Conservation (phyloP, 305 asterid genomes). For the Solanum aculeatissimum region DNA sequence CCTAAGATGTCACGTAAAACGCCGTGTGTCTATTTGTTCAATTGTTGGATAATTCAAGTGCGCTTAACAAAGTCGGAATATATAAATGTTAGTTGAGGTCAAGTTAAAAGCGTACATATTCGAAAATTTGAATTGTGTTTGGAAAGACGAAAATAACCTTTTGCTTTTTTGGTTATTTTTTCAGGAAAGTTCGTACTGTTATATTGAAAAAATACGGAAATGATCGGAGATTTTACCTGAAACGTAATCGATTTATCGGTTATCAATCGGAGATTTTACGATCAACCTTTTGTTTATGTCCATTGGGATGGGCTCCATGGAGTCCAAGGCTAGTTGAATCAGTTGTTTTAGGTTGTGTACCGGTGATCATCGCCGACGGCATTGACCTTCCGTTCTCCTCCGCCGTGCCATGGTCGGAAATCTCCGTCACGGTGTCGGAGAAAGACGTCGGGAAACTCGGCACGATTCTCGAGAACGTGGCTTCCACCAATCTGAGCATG, state of each 20-base stretch:
- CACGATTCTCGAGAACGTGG: constrained; percentile 53
- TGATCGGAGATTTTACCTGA: constrained; percentile 54
- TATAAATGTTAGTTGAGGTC: too few relatives aligned
- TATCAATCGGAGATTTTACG: constrained; percentile 74
- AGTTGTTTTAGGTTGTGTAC: constrained; percentile 82
- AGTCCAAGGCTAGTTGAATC: constrained; percentile 92
- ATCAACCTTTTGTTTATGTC: constrained; percentile 75
- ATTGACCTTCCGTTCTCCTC: constrained; percentile 62
- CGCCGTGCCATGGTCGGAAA: constrained; percentile 69
- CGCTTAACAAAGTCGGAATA: too few relatives aligned
- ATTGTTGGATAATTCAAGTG: too few relatives aligned
- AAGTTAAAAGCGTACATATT: too few relatives aligned
- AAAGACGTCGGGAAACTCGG: constrained; percentile 59
- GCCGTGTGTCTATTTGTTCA: too few relatives aligned
- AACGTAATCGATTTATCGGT: constrained; percentile 51
- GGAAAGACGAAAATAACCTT: not conserved
- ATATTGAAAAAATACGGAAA: constrained; percentile 45
- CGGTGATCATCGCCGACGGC: constrained; percentile 78
- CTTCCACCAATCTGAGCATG: constrained; percentile 44
- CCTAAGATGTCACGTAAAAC: too few relatives aligned
- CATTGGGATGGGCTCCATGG: constrained; percentile 99
- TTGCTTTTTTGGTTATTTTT: not conserved
- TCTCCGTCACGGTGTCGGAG: constrained; percentile 74
- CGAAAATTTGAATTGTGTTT: not conserved
- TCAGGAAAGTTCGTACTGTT: constrained; percentile 59